Percentiles rank a stretch among this genome's conserved stretches.
Evolutionary conservation across 495 filamentous ascomycete genomes (phyloP).

Genomic region (Trichoderma asperelloides): DNA sequence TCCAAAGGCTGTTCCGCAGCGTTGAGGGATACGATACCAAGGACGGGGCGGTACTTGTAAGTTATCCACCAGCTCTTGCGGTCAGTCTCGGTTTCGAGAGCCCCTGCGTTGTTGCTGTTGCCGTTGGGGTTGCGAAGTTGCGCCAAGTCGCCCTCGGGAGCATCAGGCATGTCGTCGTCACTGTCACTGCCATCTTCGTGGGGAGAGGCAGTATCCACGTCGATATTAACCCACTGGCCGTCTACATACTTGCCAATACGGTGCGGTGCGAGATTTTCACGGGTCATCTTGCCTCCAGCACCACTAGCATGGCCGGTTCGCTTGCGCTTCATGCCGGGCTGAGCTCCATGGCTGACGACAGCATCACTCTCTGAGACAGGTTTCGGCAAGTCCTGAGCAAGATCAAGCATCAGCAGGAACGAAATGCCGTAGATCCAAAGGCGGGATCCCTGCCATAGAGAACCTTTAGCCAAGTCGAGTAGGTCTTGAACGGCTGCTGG

Average conservation of each 20-base stretch:
- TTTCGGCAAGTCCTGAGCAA: conserved; percentile 57
- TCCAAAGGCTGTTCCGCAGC: conserved; percentile 46
- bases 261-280: conserved; percentile 30
- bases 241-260: conserved; percentile 37
- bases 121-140: conserved; percentile 23
- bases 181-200: conserved; percentile 30
- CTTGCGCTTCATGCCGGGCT: conserved; percentile 44
- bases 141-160: conserved; percentile 31
- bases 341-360: conserved; percentile 15
- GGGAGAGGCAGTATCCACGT: conserved; percentile 31
- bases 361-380: conserved; percentile 11
- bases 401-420: conserved; percentile 91
- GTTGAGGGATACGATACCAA: conserved; percentile 73
- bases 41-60: conserved; percentile 81
- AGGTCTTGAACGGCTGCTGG: conserved; percentile 62
- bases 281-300: conserved; percentile 51
- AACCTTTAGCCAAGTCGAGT: conserved; percentile 70
- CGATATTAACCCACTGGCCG: conserved; percentile 28
- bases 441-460: conserved; percentile 71
- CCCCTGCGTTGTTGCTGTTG: conserved; percentile 18
- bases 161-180: conserved; percentile 30
- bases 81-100: conserved; percentile 12
- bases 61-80: conserved; percentile 59
- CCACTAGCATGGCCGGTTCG: conserved; percentile 41
- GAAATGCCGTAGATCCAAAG: conserved; percentile 79